Evolutionary conservation across 2,329 filamentous ascomycete genomes (phyloP), one percentile per base, ranked within the genome.

Genomic region (Fusarium ambrosium): DNA sequence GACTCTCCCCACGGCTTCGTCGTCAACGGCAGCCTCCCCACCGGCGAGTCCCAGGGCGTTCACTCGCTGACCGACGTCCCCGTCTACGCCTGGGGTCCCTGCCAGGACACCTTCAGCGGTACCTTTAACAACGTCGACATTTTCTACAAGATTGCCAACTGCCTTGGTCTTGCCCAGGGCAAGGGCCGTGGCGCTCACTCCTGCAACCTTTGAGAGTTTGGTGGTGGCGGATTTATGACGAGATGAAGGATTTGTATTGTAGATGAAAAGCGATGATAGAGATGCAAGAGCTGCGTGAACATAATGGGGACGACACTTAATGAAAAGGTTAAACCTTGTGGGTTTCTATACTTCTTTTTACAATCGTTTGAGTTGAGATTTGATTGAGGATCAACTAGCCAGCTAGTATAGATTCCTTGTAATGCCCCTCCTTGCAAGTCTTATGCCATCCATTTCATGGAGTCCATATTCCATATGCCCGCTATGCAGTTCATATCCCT

Each of bases 1-100:
- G 94, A 97, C 80, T 87, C 87, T 4, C 82, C 87, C 29, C 87
- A 86, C 60, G 94, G 94, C 5, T 92, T 95, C 82, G 79, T 94
- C 64, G 85, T 95, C 75, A 95, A 96, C 79, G 94, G 94, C 60
- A 95, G 93, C 0, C 83, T 97, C 20, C 89, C 92, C 0, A 88
- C 90, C 3, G 83, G 82, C 64, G 89, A 92, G 77, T 81, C 86
- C 45, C 89, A 93, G 84, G 94, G 93, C 60, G 93, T 95, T 20
- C 93, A 95, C 85, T 93, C 91, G 27, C 85, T 95, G 72, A 95
- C 93, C 1, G 93, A 95, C 77, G 93, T 95, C 36, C 91, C 93
- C 2, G 92, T 97, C 22, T 96, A 93, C 78, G 92, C 93, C 1
- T 89, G 89, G 85, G 94, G 94, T 0, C 94, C 94, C 7, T 96